Evolutionary conservation across 2,329 filamentous ascomycete genomes (phyloP).

Genomic region (Verticillium klebahnii): DNA sequence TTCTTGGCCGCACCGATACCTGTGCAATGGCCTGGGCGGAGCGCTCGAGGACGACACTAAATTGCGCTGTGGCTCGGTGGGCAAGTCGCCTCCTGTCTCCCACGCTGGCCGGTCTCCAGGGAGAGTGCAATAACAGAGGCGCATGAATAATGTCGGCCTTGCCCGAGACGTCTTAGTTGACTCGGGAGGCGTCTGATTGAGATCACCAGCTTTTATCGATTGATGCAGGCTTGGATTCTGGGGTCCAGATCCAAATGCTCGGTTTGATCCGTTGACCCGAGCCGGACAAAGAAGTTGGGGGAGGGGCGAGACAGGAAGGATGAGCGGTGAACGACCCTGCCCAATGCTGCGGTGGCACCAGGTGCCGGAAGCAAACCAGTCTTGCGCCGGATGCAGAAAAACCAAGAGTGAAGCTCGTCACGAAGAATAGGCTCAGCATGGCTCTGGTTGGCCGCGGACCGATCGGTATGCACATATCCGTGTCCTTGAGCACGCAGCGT

Average conservation of each 20-base stretch:
- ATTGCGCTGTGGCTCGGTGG: neutral
- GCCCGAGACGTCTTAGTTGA: neutral
- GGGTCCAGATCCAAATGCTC: neutral
- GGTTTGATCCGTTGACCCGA: neutral
- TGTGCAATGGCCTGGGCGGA: neutral
- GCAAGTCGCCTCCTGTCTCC: neutral
- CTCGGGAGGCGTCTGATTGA: neutral
- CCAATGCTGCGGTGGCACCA: neutral
- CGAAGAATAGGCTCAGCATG: neutral
- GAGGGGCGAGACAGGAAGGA: neutral
- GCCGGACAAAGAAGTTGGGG: too few relatives aligned
- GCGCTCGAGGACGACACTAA: neutral
- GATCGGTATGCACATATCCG: neutral
- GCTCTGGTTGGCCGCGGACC: neutral
- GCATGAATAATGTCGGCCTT: neutral
- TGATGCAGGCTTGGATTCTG: neutral
- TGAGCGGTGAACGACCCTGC: neutral
- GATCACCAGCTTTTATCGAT: neutral
- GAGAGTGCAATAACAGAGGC: neutral
- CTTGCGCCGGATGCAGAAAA: neutral
- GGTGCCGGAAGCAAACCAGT: neutral
- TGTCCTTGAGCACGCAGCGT: neutral
- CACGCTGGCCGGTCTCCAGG: neutral
- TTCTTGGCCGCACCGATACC: neutral
- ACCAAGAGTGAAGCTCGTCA: neutral